Base-by-base conservation (phyloP, 2,329 filamentous ascomycete genomes). In the Epicoccum nigrum region DNA sequence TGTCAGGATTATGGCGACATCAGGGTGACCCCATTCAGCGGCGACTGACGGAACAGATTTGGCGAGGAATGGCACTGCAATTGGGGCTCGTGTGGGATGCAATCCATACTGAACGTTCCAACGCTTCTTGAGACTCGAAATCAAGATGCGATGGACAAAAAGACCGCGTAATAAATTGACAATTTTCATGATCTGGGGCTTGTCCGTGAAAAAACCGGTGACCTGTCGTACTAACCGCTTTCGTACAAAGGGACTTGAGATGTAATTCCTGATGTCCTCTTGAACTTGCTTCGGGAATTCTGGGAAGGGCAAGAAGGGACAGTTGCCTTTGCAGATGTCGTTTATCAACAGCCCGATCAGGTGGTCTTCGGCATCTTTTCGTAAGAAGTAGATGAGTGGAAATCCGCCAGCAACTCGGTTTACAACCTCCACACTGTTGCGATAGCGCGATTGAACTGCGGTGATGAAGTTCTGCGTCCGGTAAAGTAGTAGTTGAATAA, bases 21-120 rank as follows among this genome's bases (percentile, higher is more conserved):
- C 83, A 0, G 86, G 86, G 56, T 91, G 86, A 0, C 86, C 85
- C 67, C 81, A 91, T 63, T 91, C 87, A 0, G 86, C 81, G 6
- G 83, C 79, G 1, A 83, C 79, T 0, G 80, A 81, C 0, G 87
- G 86, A 0, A 81, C 77, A 1, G 86, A 87, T 54, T 90, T 88
- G 0, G 86, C 86, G 16, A 63, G 54, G 83, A 1, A 90, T 33
- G 66, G 87, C 0, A 90, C 87, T 0, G 87, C 86, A 4, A 88
- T 80, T 0, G 84, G 83, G 32, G 79, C 75, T 12, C 87, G 77
- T 0, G 54, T 37, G 0, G 81, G 64, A 48, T 75, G 66, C 0
- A 77, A 55, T 0, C 77, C 76, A 55, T 77, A 92, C 34, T 84
- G 77, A 0, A 91, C 86, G 21, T 86, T 85, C 82, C 82, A 89